Percentiles rank a stretch among this genome's conserved stretches.
Evolutionary conservation across 768 basidiomycete genomes (phyloP).

Genomic region (Collybia nuda): DNA sequence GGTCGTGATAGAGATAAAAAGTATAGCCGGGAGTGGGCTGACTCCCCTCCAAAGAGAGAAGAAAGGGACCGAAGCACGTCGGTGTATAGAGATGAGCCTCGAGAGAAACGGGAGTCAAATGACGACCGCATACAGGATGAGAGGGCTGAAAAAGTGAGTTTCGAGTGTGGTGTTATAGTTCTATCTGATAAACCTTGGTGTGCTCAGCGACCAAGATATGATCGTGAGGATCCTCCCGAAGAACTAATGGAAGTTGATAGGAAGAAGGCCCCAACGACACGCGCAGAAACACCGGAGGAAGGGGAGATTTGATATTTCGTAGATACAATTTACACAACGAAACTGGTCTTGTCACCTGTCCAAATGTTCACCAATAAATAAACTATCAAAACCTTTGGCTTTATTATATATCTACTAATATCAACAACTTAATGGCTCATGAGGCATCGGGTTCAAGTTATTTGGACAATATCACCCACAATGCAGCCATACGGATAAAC

Average conservation of each 20-base stretch:
- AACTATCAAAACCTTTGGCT: too few relatives aligned
- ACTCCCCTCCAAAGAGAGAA: conserved; percentile 28
- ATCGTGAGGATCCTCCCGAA: conserved; percentile 33
- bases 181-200: conserved; percentile 13
- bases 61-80: conserved; percentile 37
- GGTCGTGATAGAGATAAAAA: conserved; percentile 37
- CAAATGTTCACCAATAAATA: not conserved
- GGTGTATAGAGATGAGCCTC: conserved; percentile 41
- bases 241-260: conserved; percentile 41
- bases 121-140: conserved; percentile 53
- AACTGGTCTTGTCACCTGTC: too few relatives aligned
- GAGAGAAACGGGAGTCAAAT: conserved; percentile 52
- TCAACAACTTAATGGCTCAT: too few relatives aligned
- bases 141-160: conserved; percentile 65
- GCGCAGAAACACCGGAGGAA: conserved; percentile 84
- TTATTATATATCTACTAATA: too few relatives aligned
- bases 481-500: too few relatives aligned
- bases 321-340: not conserved
- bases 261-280: conserved; percentile 34
- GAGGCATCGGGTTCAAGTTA: too few relatives aligned
- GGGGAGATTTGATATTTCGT: conserved; percentile 66
- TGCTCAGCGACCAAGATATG: conserved; percentile 53
- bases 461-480: too few relatives aligned
- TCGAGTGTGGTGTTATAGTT: not conserved
- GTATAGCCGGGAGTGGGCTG: conserved; percentile 40